Evolutionary conservation across 1,284 basidiomycete species (phyloP).

Genomic region (Ceratobasidium sp.): DNA sequence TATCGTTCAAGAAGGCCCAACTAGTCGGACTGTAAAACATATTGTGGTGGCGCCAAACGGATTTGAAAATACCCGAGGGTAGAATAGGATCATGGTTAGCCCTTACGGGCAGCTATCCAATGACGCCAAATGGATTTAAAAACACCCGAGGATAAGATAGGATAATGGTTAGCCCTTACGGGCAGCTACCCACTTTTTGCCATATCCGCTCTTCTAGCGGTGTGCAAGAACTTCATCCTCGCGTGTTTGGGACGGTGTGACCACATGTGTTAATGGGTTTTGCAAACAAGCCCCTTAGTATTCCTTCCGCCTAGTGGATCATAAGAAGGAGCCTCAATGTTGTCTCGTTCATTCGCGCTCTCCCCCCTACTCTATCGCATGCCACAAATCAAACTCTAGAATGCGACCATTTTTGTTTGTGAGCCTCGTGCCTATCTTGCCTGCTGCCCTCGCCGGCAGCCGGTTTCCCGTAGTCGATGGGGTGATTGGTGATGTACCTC

Average conservation of each 20-base stretch:
- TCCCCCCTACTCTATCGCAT: neutral
- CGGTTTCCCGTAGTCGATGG: slow-evolving; percentile 19
- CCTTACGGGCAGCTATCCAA: no score
- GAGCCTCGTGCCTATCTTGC: slow-evolving; percentile 2
- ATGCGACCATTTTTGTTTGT: slow-evolving; percentile 29
- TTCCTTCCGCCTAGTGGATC: slow-evolving; percentile 19
- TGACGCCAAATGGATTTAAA: no score
- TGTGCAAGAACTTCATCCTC: slow-evolving; percentile 3
- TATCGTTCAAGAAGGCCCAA: slow-evolving; percentile 68
- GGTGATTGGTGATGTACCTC: slow-evolving; percentile 19
- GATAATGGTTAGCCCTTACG: no score
- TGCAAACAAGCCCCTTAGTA: neutral
- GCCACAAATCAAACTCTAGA: neutral
- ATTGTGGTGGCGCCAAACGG: neutral
- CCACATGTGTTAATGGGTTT: neutral
- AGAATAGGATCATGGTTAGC: no score
- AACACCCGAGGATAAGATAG: no score
- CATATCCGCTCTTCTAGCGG: neutral
- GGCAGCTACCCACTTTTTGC: neutral
- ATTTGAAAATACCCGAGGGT: no score
- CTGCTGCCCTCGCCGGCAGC: neutral
- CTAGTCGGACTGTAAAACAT: slow-evolving; percentile 46
- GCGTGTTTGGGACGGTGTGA: slow-evolving; percentile 11
- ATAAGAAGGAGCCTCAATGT: neutral
- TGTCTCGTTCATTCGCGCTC: no score